Evolutionary conservation across 2,329 filamentous ascomycete genomes (phyloP), one percentile per base, ranked within the genome.

Genomic region (Elsinoe batatas): DNA sequence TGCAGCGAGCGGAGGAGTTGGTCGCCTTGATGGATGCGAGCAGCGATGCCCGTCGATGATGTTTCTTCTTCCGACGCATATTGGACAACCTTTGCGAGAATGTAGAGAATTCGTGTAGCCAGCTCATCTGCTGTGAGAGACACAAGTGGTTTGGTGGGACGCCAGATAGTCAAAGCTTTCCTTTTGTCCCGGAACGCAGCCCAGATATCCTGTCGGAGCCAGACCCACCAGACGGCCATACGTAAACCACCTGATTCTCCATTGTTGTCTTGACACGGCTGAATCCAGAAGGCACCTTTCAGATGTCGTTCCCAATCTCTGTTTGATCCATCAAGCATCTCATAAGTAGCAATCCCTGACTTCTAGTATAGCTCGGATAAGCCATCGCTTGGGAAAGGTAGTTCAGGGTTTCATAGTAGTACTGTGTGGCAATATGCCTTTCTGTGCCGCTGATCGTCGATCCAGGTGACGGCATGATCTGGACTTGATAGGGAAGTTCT

Each of bases 201-300:
- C 81, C 81, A 84, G 0, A 81, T 74, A 62, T 85, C 82, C 62
- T 85, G 82, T n/a, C 79, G 71, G 3, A 84, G 68, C 82, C 81
- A 85, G 0, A 77, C 76, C 81, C 82, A 85, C 82, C 81, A 84
- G 0, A 80, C 78, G 0, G 80, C 77, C 59, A 78, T 75, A 40
- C 77, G 72, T 0, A 84, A 68, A 0, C 80, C 79, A 0, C 76
- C 75, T 0, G 75, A 77, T 50, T 79, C 79, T 1, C 80, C 81
- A 55, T 84, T 74, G 43, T 82, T 81, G 47, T 81, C 74, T 53
- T 81, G 79, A 0, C 76, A 80, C n/a, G 80, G 70, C 56, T 83
- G 77, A 13, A 84, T 84, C 78, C 81, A 83, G 60, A 84, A 85
- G 0, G 83, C 79, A 0, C 81, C 81, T 62, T 83, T 79, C 0